Conservation (phyloP, 106 monocot genomes). For the Allium sativum region DNA sequence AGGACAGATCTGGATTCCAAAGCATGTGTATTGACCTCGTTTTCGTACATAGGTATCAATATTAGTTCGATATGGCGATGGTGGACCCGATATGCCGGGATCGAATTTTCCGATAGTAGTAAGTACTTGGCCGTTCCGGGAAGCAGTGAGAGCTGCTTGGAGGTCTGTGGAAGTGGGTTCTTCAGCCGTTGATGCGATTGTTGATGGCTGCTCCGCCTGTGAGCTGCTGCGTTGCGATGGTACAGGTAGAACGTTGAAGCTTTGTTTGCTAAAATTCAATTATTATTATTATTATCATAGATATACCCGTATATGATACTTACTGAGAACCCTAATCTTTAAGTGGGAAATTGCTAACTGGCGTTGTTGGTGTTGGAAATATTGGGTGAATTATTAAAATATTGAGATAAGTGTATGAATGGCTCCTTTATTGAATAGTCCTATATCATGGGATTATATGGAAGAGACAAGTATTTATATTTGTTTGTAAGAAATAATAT, state of each 20-base stretch:
- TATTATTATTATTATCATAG: too few species aligned
- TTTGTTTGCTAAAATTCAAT: neutral
- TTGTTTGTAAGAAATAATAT: too few species aligned
- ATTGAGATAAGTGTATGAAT: too few species aligned
- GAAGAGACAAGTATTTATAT: too few species aligned
- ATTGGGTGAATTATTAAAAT: too few species aligned
- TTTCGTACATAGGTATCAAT: neutral
- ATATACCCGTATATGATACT: too few species aligned
- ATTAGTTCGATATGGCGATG: neutral
- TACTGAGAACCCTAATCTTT: too few species aligned
- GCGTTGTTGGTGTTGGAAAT: too few species aligned
- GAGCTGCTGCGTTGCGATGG: slow-evolving; percentile 87
- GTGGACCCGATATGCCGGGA: neutral
- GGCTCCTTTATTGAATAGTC: too few species aligned
- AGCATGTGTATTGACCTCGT: neutral
- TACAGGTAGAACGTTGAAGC: slow-evolving; percentile 37
- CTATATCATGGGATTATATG: too few species aligned
- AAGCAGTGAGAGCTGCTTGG: slow-evolving; percentile 81
- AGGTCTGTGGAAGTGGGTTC: slow-evolving; percentile 28
- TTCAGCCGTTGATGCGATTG: slow-evolving; percentile 66
- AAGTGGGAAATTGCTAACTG: too few species aligned
- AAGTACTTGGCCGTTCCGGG: slow-evolving; percentile 84
- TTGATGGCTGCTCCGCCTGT: slow-evolving; percentile 73
- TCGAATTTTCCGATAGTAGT: slow-evolving; percentile 51
- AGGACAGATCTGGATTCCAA: neutral